These are phyloP conservation scores for Heliosperma pusillum DNA, from an alignment of 148 eudicot genomes.

Conservation along the genomic window DNA sequence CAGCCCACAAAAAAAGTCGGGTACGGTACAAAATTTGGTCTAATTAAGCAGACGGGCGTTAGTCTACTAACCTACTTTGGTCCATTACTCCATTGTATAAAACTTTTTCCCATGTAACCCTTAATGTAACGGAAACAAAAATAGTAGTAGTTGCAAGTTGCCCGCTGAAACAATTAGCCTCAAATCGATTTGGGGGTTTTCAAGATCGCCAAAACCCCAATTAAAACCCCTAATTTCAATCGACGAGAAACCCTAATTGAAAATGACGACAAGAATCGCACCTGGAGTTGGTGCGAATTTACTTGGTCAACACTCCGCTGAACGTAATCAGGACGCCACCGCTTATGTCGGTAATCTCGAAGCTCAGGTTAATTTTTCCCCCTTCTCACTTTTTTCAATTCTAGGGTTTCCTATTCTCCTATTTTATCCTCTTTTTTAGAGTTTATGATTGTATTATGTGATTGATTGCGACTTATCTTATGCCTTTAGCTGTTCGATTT, in stretches of 20 bases:
- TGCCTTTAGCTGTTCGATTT: neutral
- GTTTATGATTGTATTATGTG: neutral
- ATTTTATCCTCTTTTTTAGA: neutral
- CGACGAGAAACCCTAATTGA: neutral
- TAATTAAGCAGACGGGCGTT: too few species aligned
- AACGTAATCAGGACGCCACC: constrained; percentile 96
- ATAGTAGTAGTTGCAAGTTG: too few species aligned
- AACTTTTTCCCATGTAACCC: too few species aligned
- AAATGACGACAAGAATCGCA: constrained; percentile 91
- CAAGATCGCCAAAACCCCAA: neutral
- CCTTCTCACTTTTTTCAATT: neutral
- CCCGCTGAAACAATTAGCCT: neutral
- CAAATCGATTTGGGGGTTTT: neutral
- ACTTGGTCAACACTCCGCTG: constrained; percentile 92
- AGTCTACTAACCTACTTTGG: too few species aligned
- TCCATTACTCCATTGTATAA: too few species aligned
- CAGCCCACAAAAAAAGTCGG: too few species aligned
- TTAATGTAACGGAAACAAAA: too few species aligned
- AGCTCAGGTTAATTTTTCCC: constrained; percentile 45
- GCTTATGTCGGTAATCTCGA: constrained; percentile 93
- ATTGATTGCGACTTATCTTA: neutral
- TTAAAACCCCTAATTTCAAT: neutral
- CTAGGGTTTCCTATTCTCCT: constrained; percentile 18
- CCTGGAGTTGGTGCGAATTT: constrained; percentile 95
- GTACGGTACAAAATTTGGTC: too few species aligned